A percentile compares a stretch with the other conserved stretches of the same genome.
Conservation (phyloP, 2,329 filamentous ascomycete species). For the Lachnellula occidentalis region DNA sequence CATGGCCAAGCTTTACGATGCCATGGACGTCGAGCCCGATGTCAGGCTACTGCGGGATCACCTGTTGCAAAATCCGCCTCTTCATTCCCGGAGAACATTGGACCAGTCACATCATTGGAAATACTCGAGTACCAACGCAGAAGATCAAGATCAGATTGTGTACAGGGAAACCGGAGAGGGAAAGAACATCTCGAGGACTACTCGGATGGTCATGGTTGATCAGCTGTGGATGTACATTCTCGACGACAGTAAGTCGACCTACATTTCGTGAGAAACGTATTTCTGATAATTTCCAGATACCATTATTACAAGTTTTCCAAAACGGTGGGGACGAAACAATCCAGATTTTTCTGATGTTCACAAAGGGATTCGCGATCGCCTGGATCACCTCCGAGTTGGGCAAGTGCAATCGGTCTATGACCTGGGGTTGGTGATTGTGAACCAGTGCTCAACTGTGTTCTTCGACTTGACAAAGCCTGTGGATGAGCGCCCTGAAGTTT, state of each 20-base stretch:
- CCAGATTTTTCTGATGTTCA: constrained; percentile 36
- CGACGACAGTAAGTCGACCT: constrained; percentile 22
- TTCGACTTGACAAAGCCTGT: constrained; percentile 33
- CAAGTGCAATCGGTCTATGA: constrained; percentile 35
- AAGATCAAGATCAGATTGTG: constrained; percentile 13
- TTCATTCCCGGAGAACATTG: constrained; percentile 11
- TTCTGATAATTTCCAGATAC: constrained; percentile 22
- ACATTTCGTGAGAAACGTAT: not conserved
- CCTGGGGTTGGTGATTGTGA: constrained; percentile 34
- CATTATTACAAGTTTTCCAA: constrained; percentile 34
- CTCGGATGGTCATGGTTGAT: constrained; percentile 35
- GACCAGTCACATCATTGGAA: constrained; percentile 14
- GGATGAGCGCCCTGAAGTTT: constrained; percentile 32
- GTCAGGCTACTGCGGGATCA: constrained; percentile 5
- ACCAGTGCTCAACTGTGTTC: constrained; percentile 34
- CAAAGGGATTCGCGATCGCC: constrained; percentile 32
- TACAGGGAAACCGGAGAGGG: constrained; percentile 8
- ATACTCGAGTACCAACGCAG: not conserved
- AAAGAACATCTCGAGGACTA: not conserved
- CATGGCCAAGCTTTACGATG: constrained; percentile 7
- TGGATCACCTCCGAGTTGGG: constrained; percentile 22
- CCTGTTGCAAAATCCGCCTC: constrained; percentile 1
- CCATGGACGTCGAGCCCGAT: constrained; percentile 6
- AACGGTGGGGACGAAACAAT: constrained; percentile 38
- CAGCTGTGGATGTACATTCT: constrained; percentile 39